Conservation (phyloP, 768 basidiomycete genomes). For the Tylopilus subfusipes region DNA sequence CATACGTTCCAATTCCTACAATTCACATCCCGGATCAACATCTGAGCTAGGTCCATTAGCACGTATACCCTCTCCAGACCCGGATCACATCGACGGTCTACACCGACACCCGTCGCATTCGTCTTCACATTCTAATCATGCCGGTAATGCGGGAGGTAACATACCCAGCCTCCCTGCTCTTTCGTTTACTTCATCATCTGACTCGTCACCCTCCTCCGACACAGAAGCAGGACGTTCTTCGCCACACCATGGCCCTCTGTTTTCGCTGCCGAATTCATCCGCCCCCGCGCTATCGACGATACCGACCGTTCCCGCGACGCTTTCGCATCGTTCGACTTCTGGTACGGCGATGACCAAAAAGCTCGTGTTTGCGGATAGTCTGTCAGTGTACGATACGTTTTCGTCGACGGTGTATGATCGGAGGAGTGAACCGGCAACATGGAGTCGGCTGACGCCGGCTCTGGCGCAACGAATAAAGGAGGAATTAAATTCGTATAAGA, state of each 20-base stretch:
- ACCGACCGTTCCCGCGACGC: slow-evolving; percentile 42
- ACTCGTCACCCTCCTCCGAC: slow-evolving; percentile 33
- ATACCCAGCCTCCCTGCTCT: slow-evolving; percentile 50
- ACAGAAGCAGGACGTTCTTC: slow-evolving; percentile 36
- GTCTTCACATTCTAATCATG: slow-evolving; percentile 36
- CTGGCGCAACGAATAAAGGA: slow-evolving; percentile 97
- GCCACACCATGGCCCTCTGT: slow-evolving; percentile 46
- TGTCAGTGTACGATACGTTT: slow-evolving; percentile 98
- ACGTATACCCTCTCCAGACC: slow-evolving; percentile 78
- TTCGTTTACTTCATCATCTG: slow-evolving; percentile 47
- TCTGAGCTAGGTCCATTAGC: slow-evolving; percentile 72
- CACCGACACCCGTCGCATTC: slow-evolving; percentile 63
- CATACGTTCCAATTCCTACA: slow-evolving; percentile 82
- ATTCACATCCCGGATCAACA: slow-evolving; percentile 42
- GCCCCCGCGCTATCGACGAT: slow-evolving; percentile 79
- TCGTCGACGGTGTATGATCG: slow-evolving; percentile 87
- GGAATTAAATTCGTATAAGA: slow-evolving; percentile 97
- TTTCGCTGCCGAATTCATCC: slow-evolving; percentile 84
- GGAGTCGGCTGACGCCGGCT: slow-evolving; percentile 92
- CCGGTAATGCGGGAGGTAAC: slow-evolving; percentile 27
- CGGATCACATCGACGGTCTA: slow-evolving; percentile 84
- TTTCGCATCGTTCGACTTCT: slow-evolving; percentile 74
- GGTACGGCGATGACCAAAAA: slow-evolving; percentile 70
- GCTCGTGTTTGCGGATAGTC: slow-evolving; percentile 84
- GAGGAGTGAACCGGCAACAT: slow-evolving; percentile 93